Evolutionary conservation across 2,329 filamentous ascomycete genomes (phyloP), one percentile per base, ranked within the genome.

Genomic region (Aspergillus oerlinghausenensis): DNA sequence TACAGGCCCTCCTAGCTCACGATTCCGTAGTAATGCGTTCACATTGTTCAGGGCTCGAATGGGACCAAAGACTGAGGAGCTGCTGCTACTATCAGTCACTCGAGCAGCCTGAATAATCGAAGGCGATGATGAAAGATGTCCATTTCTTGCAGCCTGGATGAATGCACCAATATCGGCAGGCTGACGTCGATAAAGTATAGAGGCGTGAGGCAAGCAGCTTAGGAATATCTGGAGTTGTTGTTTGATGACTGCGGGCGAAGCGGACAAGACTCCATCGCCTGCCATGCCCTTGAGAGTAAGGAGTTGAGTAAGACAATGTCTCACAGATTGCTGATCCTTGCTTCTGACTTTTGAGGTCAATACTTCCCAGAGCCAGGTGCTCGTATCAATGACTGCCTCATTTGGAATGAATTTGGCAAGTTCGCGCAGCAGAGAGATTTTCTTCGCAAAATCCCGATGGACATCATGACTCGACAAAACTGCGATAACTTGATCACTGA

Each of bases 1-100:
- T 14, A 54, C 50, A 10, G 25, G 26, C 40, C 60, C 57, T n/a
- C 66, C 67, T 19, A 73, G 49, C 58, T 73, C 71, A 52, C 73
- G 72, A 45, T 56, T 52, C 40, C 59, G 64, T 17, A 75, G 48
- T 3, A 74, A 57, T 21, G 54, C 60, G 26, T 59, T 58, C 8
- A 64, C 23, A n/a, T 47, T 60, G 8, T 35, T 42, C 9, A 51
- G 49, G 4, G 21, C 26, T 21, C 28, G 38, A 42, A 23, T 17
- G 9, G 29, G 45, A 25, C 23, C 42, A 42, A 14, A 47, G 26
- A 23, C 28, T 23, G 26, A n/a, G 19, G 17, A n/a, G 19, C 52
- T 38, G 47, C 47, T 58, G 50, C 11, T 25, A 32, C 28, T 21
- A 47, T 50, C 17, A 6, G 23, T 26, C 8, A 38, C 23, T 19